Evolutionary conservation across 2,329 filamentous ascomycete genomes (phyloP), one percentile per base, ranked within the genome.

Genomic region (Aspergillus luchuensis): DNA sequence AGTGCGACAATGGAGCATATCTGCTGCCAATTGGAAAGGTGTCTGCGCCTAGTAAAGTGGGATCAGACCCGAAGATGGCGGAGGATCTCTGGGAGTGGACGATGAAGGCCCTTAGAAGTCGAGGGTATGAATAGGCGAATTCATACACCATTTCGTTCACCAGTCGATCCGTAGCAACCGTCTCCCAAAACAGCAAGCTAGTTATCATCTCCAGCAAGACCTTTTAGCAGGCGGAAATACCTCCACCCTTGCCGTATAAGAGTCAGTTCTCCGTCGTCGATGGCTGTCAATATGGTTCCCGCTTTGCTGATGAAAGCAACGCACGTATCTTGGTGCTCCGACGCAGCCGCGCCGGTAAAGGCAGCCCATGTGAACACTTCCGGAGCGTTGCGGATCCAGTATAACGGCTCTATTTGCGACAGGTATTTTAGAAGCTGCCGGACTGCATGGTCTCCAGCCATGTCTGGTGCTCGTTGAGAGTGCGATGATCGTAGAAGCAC

Each of bases 41-140:
- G 19, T n/a, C 17, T 2, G 23, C 39, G 3, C 11, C 50, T 5
- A 53, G 50, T 39, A 53, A 38, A 13, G n/a, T 5, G 19, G 50
- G n/a, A 25, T 11, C 21, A 5, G 8, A 41, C n/a, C 8, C 7
- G 6, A 7, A 39, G 17, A 53, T 53, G 50, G 50, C 50, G 15
- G 33, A 53, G 8, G 21, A 39, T 2, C 50, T 53, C n/a, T 53
- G 50, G 50, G 36, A 25, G 15, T 53, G 50, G 50, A 53, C 50
- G 2, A 23, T 4, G 21, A 23, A 23, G 21, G 3, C 21, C 21
- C 21, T 23, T 4, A 23, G 21, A 23, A 23, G 21, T 4, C 21
- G 21, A 4, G 21, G 21, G 3, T 23, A 23, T 28, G 25, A 28
- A 41, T 8, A 41, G 21, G 21, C 21, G 21, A 23, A 23, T 23